Conservation (phyloP, 2,329 filamentous ascomycete genomes). For the Aspergillus sp. region DNA sequence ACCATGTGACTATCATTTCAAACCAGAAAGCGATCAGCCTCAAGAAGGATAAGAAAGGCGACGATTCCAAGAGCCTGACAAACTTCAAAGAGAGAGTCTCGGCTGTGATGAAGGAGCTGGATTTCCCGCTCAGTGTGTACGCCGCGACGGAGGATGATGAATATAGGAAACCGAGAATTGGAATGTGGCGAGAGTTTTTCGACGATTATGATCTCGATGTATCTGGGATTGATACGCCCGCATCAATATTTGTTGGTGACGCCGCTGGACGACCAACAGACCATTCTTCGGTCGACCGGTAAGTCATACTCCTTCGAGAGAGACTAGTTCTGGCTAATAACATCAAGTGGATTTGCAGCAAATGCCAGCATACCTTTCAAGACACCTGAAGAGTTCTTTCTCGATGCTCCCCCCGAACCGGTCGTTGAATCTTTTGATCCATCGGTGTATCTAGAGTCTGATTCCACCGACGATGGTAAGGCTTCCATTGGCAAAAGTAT, state of each 20-base stretch:
- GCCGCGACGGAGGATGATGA: conserved; percentile 80
- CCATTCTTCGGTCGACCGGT: conserved; percentile 62
- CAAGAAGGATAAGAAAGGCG: conserved; percentile 68
- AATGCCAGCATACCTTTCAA: conserved; percentile 79
- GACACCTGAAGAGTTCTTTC: conserved; percentile 92
- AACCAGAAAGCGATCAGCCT: conserved; percentile 86
- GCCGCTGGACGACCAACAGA: conserved; percentile 63
- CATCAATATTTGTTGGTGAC: conserved; percentile 87
- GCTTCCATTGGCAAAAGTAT: conserved; percentile 1
- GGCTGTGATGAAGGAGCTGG: conserved; percentile 63
- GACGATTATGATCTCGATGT: conserved; percentile 61
- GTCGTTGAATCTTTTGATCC: conserved; percentile 74
- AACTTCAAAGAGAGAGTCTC: conserved; percentile 82
- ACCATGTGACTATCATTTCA: conserved; percentile 74
- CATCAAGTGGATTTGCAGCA: conserved; percentile 72
- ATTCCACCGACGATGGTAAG: conserved; percentile 34
- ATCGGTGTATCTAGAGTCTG: conserved; percentile 49
- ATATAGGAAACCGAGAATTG: conserved; percentile 81
- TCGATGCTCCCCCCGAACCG: conserved; percentile 63
- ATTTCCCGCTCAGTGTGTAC: conserved; percentile 77
- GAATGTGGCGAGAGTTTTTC: conserved; percentile 79
- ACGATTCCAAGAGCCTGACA: conserved; percentile 64
- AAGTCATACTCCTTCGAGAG: conserved; percentile 10
- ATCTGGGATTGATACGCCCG: conserved; percentile 63
- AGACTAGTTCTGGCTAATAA: background rate